phyloP scores from a whole-genome alignment of 345 rosid species.

The Pistacia vera region DNA sequence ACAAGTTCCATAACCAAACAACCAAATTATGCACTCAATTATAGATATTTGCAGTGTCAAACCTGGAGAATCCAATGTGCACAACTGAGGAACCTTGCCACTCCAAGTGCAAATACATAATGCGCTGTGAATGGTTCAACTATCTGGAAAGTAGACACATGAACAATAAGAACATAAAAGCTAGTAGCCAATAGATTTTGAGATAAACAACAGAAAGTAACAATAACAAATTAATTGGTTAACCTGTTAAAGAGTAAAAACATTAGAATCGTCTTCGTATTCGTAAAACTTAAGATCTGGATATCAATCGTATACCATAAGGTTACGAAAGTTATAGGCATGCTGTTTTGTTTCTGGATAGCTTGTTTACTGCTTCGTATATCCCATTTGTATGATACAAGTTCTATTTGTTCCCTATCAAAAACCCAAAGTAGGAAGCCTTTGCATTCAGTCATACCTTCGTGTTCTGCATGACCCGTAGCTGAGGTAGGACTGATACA shows the following conservation, averaged over 20 bases:
- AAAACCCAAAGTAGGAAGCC: background rate
- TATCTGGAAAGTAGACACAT: constrained; percentile 45
- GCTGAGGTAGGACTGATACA: constrained; percentile 85
- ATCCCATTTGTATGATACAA: no score
- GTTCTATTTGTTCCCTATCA: no score
- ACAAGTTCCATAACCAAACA: background rate
- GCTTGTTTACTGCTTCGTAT: no score
- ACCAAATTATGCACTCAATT: background rate
- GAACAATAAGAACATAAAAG: background rate
- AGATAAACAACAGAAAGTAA: background rate
- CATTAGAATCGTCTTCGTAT: background rate
- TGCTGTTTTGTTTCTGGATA: no score
- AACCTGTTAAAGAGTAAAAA: background rate
- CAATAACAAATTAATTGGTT: background rate
- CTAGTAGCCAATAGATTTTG: background rate
- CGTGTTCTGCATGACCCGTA: constrained; percentile 90
- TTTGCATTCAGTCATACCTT: constrained; percentile 46
- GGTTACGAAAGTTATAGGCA: background rate
- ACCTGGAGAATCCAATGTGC: constrained; percentile 99
- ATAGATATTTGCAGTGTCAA: constrained; percentile 9
- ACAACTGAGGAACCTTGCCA: constrained; percentile 90
- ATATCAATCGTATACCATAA: background rate
- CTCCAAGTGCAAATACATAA: constrained; percentile 87
- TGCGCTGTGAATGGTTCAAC: constrained; percentile 97
- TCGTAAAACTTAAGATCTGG: background rate